Evolutionary conservation across 2,329 filamentous ascomycete species (phyloP), one percentile per base, ranked within the genome.

Genomic region (Monosporascus sp.): DNA sequence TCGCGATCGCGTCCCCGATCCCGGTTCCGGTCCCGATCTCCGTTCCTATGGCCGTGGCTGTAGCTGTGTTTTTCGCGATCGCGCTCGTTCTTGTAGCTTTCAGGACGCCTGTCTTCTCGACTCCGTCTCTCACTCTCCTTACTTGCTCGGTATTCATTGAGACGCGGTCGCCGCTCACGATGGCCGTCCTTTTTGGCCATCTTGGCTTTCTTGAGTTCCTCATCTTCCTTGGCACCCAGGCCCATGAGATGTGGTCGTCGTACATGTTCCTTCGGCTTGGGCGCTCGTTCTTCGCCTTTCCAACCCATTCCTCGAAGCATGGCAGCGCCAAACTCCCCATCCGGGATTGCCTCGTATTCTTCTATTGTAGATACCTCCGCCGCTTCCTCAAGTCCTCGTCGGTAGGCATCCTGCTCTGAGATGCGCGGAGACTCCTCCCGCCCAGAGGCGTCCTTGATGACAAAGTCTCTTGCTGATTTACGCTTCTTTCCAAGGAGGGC

Each of bases 281-380:
- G 70, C 2, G 77, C 79, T 47, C 76, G 73, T 56, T 79, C 75
- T 52, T 84, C 81, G 70, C 73, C 87, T 76, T 97, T 91, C 92
- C 93, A 97, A 8, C 94, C 94, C 89, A 97, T 97, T 9, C 92
- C 91, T 34, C 92, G 85, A 37, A 99, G 79, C 59, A 97, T 78
- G 0, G 92, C 91, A 19, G 91, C 88, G 7, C 94, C 94, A 60
- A 97, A 99, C 63, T 97, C 91, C 61, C 97, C 93, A 17, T 97
- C 91, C 0, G 94, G 93, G 57, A 96, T 87, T 14, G 87, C 85
- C 54, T 88, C 87, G 72, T 97, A 97, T 64, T 94, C 90, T 36
- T 90, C 88, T 19, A 96, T 75, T 0, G 85, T 89, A 4, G 91
- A 86, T 31, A 83, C 79, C 22, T 91, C 88, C 1, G 91, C 91